phyloP scores from a whole-genome alignment of 352 stramenopile genomes.

The Phytopythium oedochilum region DNA sequence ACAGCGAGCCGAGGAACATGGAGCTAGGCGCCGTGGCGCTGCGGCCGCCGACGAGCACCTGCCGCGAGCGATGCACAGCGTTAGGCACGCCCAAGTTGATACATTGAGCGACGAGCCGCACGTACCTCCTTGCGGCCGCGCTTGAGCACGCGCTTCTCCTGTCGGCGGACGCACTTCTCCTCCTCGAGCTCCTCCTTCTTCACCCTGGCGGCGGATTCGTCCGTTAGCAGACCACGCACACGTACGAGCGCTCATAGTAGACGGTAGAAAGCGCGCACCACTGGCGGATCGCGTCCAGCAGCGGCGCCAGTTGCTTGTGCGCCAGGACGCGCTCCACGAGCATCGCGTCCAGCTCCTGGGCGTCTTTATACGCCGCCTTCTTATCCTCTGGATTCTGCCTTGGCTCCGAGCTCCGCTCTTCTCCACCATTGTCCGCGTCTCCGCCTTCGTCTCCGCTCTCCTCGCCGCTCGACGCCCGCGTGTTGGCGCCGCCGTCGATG shows the following conservation, averaged over 20 bases:
- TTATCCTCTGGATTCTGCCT: conserved; percentile 12
- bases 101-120: neutral
- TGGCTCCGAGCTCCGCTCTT: neutral
- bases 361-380: neutral
- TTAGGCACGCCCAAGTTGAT: too few species aligned
- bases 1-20: conserved; percentile 75
- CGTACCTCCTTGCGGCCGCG: conserved; percentile 32
- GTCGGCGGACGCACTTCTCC: conserved; percentile 51
- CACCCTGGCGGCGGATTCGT: conserved; percentile 18
- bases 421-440: neutral
- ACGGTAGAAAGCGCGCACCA: conserved; percentile 7
- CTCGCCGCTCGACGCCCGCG: neutral
- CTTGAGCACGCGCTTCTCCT: conserved; percentile 66
- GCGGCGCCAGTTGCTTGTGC: conserved; percentile 66
- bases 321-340: conserved; percentile 55
- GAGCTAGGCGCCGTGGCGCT: conserved; percentile 50
- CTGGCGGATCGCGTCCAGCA: conserved; percentile 52
- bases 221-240: neutral
- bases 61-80: too few species aligned
- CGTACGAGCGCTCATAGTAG: neutral
- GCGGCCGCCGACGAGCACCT: conserved; percentile 50
- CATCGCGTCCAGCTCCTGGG: conserved; percentile 21
- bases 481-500: neutral
- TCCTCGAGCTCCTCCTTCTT: conserved; percentile 46
- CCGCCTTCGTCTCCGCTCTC: neutral